These are phyloP conservation scores for Pulicaria dysenterica DNA, from an alignment of 129 eudicot species.

Conservation along the genomic window DNA sequence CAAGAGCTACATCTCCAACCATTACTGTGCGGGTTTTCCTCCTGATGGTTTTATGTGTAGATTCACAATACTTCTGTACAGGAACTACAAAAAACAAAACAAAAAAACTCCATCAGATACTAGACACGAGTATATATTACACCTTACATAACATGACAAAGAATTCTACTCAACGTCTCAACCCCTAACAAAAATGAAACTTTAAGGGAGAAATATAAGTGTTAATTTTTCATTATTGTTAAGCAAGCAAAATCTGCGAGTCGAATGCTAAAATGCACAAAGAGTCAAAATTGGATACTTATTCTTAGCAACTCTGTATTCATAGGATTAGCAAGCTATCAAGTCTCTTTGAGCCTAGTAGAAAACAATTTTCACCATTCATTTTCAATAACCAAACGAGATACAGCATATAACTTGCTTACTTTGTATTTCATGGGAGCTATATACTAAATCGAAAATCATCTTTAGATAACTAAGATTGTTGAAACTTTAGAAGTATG, in stretches of 20 bases:
- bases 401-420: slow-evolving; percentile 6
- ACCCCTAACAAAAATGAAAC: not conserved
- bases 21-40: slow-evolving; percentile 92
- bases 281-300: not conserved
- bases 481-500: not conserved
- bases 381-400: not conserved
- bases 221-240: not conserved
- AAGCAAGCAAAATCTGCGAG: not conserved
- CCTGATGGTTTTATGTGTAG: slow-evolving; percentile 83
- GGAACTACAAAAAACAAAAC: slow-evolving; percentile 61
- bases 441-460: not conserved
- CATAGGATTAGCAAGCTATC: slow-evolving; percentile 1
- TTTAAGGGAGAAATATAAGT: not conserved
- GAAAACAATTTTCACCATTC: not conserved
- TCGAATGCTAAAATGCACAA: not conserved
- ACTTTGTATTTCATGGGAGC: not conserved
- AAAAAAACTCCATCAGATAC: not conserved
- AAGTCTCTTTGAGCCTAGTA: not conserved
- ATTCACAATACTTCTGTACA: slow-evolving; percentile 89
- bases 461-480: not conserved
- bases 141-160: not conserved
- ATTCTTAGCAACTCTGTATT: not conserved
- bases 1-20: slow-evolving; percentile 97
- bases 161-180: not conserved
- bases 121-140: not conserved